Conservation (phyloP, 495 filamentous ascomycete genomes). For the Trichocladium antarcticum region DNA sequence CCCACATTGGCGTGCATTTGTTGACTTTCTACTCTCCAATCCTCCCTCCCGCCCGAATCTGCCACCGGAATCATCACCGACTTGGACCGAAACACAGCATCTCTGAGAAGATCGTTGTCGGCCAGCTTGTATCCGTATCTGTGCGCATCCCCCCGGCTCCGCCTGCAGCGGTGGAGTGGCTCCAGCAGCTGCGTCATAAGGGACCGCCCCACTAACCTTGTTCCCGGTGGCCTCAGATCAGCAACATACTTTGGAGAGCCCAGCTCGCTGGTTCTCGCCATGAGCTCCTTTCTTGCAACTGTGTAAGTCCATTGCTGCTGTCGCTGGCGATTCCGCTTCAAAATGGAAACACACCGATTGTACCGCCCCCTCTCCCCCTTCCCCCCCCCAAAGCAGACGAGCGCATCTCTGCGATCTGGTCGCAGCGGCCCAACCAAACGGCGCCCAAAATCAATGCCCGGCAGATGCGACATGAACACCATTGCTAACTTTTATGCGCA, state of each 20-base stretch:
- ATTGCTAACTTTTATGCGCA: slow-evolving; percentile 19
- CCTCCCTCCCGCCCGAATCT: neutral
- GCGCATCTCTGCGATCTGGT: neutral
- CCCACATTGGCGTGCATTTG: neutral
- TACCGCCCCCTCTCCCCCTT: slow-evolving; percentile 3
- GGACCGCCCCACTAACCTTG: slow-evolving; percentile 25
- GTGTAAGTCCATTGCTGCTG: slow-evolving; percentile 21
- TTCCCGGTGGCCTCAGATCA: slow-evolving; percentile 13
- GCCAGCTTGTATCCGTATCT: slow-evolving; percentile 5
- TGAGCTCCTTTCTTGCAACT: slow-evolving; percentile 31
- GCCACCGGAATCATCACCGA: neutral
- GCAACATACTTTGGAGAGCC: slow-evolving; percentile 13
- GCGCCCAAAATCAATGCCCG: neutral
- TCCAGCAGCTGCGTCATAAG: slow-evolving; percentile 13
- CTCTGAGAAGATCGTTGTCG: neutral
- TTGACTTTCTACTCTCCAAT: neutral
- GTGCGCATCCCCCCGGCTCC: slow-evolving; percentile 3
- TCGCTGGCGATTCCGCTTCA: neutral
- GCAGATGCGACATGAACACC: slow-evolving; percentile 23
- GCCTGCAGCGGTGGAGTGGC: slow-evolving; percentile 8
- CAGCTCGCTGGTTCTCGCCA: slow-evolving; percentile 9
- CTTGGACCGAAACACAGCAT: neutral
- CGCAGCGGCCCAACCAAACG: neutral
- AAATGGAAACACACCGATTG: slow-evolving; percentile 3
- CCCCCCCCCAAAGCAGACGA: neutral